Conservation (phyloP, 2,329 filamentous ascomycete species). For the Ophiostoma ips region DNA sequence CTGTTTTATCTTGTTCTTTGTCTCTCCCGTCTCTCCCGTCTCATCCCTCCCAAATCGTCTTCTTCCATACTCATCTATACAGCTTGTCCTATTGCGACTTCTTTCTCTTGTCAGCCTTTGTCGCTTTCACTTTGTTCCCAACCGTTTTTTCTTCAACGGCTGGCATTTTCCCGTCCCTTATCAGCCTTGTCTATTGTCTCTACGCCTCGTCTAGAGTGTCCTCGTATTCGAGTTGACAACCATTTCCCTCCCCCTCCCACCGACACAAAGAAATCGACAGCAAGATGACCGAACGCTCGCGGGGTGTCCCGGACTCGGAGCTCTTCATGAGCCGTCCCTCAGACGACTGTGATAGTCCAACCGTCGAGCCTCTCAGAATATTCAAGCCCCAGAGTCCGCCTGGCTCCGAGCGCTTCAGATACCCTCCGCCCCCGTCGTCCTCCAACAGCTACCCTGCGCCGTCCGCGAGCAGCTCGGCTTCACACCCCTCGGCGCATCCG, state of each 20-base stretch:
- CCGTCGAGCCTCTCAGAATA: slow-evolving; percentile 72
- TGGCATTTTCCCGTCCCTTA: too few relatives aligned
- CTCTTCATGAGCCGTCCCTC: slow-evolving; percentile 56
- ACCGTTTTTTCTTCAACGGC: too few relatives aligned
- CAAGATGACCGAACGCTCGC: slow-evolving; percentile 35
- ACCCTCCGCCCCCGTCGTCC: slow-evolving; percentile 32
- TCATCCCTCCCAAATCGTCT: too few relatives aligned
- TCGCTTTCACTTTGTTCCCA: too few relatives aligned
- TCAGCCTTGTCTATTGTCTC: too few relatives aligned
- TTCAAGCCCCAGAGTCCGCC: slow-evolving; percentile 59
- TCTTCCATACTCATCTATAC: too few relatives aligned
- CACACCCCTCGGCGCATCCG: slow-evolving; percentile 32
- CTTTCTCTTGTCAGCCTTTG: not conserved
- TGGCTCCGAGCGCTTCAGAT: slow-evolving; percentile 32
- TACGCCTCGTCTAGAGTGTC: not conserved
- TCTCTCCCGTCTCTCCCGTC: too few relatives aligned
- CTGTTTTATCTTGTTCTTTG: not conserved
- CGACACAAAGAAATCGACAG: not conserved
- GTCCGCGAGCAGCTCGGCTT: slow-evolving; percentile 20
- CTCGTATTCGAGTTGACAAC: too few relatives aligned
- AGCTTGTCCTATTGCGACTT: not conserved
- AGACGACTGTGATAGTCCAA: slow-evolving; percentile 53
- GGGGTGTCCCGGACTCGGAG: slow-evolving; percentile 64
- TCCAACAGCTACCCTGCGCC: slow-evolving; percentile 14
- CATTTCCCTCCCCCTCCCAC: too few relatives aligned